phyloP scores from a whole-genome alignment of 192 early-diverging fungal species.

The Podochytrium sp. region DNA sequence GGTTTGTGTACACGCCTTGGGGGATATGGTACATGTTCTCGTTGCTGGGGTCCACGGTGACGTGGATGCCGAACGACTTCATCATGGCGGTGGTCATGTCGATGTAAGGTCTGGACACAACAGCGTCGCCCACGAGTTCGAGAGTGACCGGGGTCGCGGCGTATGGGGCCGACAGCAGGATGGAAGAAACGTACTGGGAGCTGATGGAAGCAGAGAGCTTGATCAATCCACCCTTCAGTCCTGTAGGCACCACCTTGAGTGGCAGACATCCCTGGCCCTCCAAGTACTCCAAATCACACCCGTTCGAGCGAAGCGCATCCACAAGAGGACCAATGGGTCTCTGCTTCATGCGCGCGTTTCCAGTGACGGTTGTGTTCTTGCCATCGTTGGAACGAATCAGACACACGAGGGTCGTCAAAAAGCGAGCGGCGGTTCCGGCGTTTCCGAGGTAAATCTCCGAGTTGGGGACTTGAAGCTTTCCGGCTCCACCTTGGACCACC shows the following conservation, averaged over 20 bases:
- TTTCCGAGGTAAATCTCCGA: constrained; percentile 92
- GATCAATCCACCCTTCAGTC: constrained; percentile 86
- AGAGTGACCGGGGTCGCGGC: constrained; percentile 78
- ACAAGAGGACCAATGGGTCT: constrained; percentile 91
- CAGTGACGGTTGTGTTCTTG: constrained; percentile 69
- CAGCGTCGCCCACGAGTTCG: constrained; percentile 86
- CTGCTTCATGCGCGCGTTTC: constrained; percentile 97
- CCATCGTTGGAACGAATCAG: constrained; percentile 53
- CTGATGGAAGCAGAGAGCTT: constrained; percentile 89
- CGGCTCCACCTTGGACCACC: constrained; percentile 81
- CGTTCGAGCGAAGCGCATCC: constrained; percentile 81
- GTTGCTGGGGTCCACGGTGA: constrained; percentile 38
- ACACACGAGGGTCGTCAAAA: constrained; percentile 86
- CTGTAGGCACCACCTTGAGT: constrained; percentile 78
- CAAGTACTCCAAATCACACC: constrained; percentile 73
- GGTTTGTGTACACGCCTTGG: constrained; percentile 76
- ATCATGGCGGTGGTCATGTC: constrained; percentile 99
- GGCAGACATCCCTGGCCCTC: constrained; percentile 87
- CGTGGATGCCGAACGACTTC: constrained; percentile 86
- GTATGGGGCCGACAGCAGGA: constrained; percentile 95
- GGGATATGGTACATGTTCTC: constrained; percentile 85
- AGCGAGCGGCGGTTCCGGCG: constrained; percentile 95
- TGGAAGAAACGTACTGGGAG: constrained; percentile 98
- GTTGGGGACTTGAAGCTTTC: constrained; percentile 72
- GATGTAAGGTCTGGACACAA: constrained; percentile 97